These are phyloP conservation scores for Singerocomus inundabilis DNA, from an alignment of 1,284 basidiomycete genomes.

Conservation along the genomic window DNA sequence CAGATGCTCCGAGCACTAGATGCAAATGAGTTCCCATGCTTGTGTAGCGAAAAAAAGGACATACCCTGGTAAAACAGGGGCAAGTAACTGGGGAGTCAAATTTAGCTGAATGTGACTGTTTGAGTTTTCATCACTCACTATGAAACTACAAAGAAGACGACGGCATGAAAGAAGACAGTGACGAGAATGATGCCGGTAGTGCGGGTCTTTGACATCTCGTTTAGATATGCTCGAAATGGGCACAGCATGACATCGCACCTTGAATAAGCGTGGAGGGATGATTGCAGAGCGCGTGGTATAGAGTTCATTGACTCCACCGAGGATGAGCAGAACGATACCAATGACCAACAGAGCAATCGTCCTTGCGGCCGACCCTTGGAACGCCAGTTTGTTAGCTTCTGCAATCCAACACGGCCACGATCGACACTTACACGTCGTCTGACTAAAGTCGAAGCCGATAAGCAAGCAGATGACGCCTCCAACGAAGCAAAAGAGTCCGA, in stretches of 20 bases:
- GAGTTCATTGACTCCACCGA: slow-evolving; percentile 62
- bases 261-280: slow-evolving; percentile 78
- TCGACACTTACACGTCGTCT: slow-evolving; percentile 54
- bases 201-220: slow-evolving; percentile 48
- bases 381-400: not conserved
- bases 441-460: slow-evolving; percentile 80
- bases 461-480: slow-evolving; percentile 75
- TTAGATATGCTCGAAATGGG: not conserved
- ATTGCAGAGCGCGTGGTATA: slow-evolving; percentile 76
- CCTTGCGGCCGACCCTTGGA: slow-evolving; percentile 40
- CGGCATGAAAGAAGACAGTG: slow-evolving; percentile 62
- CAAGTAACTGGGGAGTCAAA: slow-evolving; percentile 50
- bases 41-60: not conserved
- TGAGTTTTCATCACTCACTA: slow-evolving; percentile 22
- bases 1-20: slow-evolving; percentile 67
- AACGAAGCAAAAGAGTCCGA: slow-evolving; percentile 73
- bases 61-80: slow-evolving; percentile 72
- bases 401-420: not conserved
- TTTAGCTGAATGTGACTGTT: slow-evolving; percentile 8
- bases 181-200: slow-evolving; percentile 70
- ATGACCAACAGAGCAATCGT: slow-evolving; percentile 76
- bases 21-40: slow-evolving; percentile 28
- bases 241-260: slow-evolving; percentile 37
- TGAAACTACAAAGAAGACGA: slow-evolving; percentile 57
- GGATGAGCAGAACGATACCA: slow-evolving; percentile 59